Evolutionary conservation across 2,329 filamentous ascomycete genomes (phyloP), one percentile per base, ranked within the genome.

Genomic region (Colletotrichum sp.): DNA sequence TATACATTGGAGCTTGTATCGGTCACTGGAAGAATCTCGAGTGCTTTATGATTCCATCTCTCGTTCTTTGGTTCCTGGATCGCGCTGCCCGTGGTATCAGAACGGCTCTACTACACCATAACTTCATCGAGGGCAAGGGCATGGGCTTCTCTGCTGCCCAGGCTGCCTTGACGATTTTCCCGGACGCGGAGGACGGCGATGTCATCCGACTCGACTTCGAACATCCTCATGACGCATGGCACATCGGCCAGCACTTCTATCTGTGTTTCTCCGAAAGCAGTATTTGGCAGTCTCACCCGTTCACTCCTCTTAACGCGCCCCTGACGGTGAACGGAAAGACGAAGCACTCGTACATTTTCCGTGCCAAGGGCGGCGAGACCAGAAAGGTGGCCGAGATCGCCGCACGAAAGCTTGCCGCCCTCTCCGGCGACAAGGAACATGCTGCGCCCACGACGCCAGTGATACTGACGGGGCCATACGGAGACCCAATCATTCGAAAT

Each of bases 1-100:
- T 95, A 6, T 96, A 95, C 82, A 90, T 96, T 15, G 94, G 93
- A 6, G 94, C 93, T 5, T 94, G 93, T 83, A 95, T 93, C 90
- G 94, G 90, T 2, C 94, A 96, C 81, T 96, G 94, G 94, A 83
- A 88, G 69, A 86, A 92, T 68, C 86, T 96, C 7, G 88, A 90
- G 68, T 94, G 92, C 82, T 95, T 94, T 85, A 88, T 95, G 81
- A 88, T 94, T 63, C 91, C 94, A 0, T 90, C 90, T 1, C 84
- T 96, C 8, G 85, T 91, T 2, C 87, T 95, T 16, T 94, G 94
- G 88, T 87, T 90, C 72, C 78, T 94, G 30, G 94, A 95, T 80
- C 90, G 94, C 13, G 88, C 84, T 2, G 86, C 91, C 13, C 88
- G 94, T 9, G 82, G 92, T 3, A 81, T 91, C 9, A 88, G 94